A percentile compares a stretch with the other conserved stretches of the same genome.
Evolutionary conservation across 169 alveolate species (phyloP).

Genomic region (Hepatocystis sp.): DNA sequence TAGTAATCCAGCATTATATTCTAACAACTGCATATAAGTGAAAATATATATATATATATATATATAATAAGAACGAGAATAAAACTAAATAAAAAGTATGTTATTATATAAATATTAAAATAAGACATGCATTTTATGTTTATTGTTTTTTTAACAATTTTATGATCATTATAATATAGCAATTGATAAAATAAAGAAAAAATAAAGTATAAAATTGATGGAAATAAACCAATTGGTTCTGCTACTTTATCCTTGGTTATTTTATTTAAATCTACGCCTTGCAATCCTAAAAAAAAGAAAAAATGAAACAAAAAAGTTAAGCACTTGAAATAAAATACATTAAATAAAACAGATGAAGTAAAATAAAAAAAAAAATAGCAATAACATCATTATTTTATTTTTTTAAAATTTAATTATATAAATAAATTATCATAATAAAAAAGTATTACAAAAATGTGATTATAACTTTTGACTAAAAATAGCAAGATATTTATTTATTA

Average conservation of each 20-base stretch:
- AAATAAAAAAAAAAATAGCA: no score
- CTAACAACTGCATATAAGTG: constrained; percentile 78
- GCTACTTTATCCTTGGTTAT: constrained; percentile 81
- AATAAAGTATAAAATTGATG: constrained; percentile 88
- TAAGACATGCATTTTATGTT: constrained; percentile 8
- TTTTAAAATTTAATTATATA: no score
- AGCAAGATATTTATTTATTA: no score
- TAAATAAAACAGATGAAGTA: no score
- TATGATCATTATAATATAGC: constrained; percentile 78
- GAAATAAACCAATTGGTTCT: constrained; percentile 93
- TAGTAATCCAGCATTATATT: constrained; percentile 90
- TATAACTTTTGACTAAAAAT: no score
- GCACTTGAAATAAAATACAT: neutral
- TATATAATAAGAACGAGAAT: constrained; percentile 2
- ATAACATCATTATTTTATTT: no score
- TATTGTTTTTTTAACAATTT: constrained; percentile 62
- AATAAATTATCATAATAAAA: no score
- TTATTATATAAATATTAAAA: neutral
- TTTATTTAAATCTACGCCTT: constrained; percentile 77
- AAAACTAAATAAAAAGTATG: constrained; percentile 13
- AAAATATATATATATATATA: no score
- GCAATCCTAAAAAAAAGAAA: constrained; percentile 52
- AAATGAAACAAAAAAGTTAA: neutral
- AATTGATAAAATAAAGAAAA: constrained; percentile 85
- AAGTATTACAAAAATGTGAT: no score